Conservation (phyloP, 495 filamentous ascomycete species). For the Aspergillus funiculosus region DNA sequence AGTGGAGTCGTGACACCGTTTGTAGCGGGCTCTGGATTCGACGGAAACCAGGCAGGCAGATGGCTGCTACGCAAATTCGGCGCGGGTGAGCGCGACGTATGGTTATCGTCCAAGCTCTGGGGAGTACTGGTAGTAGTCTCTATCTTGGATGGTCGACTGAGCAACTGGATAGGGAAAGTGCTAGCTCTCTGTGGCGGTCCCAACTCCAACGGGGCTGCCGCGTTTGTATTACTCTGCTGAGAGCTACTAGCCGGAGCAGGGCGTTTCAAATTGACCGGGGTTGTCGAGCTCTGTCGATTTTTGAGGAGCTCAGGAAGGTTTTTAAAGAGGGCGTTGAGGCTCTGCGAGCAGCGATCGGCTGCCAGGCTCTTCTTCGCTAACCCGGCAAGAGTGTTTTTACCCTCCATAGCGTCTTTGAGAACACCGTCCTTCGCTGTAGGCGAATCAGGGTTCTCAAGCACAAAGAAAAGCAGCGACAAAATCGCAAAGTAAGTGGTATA, state of each 20-base stretch:
- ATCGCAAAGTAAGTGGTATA: constrained; percentile 96
- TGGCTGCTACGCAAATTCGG: constrained; percentile 16
- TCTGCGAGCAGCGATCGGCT: constrained; percentile 74
- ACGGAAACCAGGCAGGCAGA: constrained; percentile 27
- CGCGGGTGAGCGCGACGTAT: constrained; percentile 17
- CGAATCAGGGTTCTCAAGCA: constrained; percentile 82
- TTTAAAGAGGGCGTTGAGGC: constrained; percentile 70
- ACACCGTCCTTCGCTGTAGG: constrained; percentile 66
- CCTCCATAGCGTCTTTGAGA: constrained; percentile 75
- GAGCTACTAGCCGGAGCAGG: constrained; percentile 27
- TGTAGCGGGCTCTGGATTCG: constrained; percentile 28
- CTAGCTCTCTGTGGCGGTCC: constrained; percentile 40
- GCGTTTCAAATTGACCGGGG: constrained; percentile 40
- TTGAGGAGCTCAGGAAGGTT: constrained; percentile 67
- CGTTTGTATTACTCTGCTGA: constrained; percentile 22
- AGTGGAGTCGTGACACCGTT: constrained; percentile 33
- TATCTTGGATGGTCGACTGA: constrained; percentile 16
- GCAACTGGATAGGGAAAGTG: constrained; percentile 42
- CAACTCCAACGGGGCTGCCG: constrained; percentile 26
- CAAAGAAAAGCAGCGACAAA: constrained; percentile 82
- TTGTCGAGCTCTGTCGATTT: constrained; percentile 43
- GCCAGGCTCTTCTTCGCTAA: constrained; percentile 81
- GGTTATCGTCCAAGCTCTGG: constrained; percentile 33
- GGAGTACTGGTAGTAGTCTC: constrained; percentile 21
- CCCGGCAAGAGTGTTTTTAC: constrained; percentile 69